A percentile compares a stretch with the other conserved stretches of the same genome.
Conservation (phyloP, 768 basidiomycete species). For the Phanerochaete carnosa region DNA sequence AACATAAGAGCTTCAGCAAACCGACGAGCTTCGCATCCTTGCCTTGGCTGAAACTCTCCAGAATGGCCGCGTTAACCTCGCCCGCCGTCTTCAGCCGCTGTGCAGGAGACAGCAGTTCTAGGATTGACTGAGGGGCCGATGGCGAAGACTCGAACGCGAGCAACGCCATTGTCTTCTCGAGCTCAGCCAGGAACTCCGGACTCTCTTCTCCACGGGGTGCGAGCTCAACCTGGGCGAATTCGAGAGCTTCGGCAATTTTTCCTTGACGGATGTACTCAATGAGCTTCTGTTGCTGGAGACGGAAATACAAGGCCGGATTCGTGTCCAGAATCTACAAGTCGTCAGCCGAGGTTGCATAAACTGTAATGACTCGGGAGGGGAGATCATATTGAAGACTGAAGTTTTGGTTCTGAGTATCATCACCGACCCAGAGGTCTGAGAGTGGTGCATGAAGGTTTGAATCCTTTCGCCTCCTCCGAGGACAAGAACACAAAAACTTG, state of each 20-base stretch:
- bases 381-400: constrained; percentile 96
- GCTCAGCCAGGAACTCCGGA: constrained; percentile 86
- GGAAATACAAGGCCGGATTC: constrained; percentile 91
- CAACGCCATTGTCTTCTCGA: constrained; percentile 94
- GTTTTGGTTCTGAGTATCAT: constrained; percentile 79
- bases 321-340: constrained; percentile 85
- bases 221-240: constrained; percentile 91
- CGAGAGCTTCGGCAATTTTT: constrained; percentile 71
- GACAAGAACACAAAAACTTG: constrained; percentile 8
- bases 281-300: constrained; percentile 91
- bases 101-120: constrained; percentile 76
- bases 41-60: constrained; percentile 89
- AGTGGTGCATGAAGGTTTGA: constrained; percentile 98
- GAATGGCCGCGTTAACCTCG: constrained; percentile 92
- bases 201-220: constrained; percentile 95
- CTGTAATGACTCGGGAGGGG: constrained; percentile 22
- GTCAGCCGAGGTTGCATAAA: constrained; percentile 13
- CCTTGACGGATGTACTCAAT: constrained; percentile 92
- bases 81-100: constrained; percentile 94
- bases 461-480: constrained; percentile 53
- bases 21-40: constrained; percentile 88
- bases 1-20: constrained; percentile 77
- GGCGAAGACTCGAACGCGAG: constrained; percentile 74
- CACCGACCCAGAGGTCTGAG: constrained; percentile 81
- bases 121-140: constrained; percentile 60